Conservation (phyloP, 2,329 filamentous ascomycete species). For the Aschersonia sp. region DNA sequence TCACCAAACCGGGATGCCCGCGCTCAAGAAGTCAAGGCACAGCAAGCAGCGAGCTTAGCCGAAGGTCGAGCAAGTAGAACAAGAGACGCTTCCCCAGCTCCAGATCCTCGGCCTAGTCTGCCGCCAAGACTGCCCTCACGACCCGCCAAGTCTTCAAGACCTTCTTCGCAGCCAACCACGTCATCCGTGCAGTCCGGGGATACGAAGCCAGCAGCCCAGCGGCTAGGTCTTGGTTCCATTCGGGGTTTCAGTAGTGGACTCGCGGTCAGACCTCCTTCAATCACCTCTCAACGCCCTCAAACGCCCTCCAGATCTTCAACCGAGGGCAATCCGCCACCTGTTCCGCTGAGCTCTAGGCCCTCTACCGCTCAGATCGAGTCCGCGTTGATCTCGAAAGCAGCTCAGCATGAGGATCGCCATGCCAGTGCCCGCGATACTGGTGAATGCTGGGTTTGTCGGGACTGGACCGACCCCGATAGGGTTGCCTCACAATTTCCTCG, state of each 20-base stretch:
- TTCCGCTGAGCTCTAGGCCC: slow-evolving; percentile 38
- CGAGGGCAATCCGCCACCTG: slow-evolving; percentile 31
- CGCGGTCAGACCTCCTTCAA: background rate
- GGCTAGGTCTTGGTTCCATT: slow-evolving; percentile 6
- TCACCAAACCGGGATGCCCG: slow-evolving; percentile 1
- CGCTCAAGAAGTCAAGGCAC: slow-evolving; percentile 4
- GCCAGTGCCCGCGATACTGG: slow-evolving; percentile 4
- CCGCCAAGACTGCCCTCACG: slow-evolving; percentile 38
- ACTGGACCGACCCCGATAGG: slow-evolving; percentile 70
- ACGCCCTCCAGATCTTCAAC: slow-evolving; percentile 3
- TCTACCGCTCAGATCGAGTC: slow-evolving; percentile 35
- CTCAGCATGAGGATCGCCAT: slow-evolving; percentile 7
- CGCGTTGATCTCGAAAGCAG: slow-evolving; percentile 17
- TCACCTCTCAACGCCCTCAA: slow-evolving; percentile 1
- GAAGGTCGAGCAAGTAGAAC: slow-evolving; percentile 14
- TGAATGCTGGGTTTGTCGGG: slow-evolving; percentile 68
- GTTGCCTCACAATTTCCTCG: slow-evolving; percentile 68
- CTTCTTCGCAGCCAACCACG: slow-evolving; percentile 2
- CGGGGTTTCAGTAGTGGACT: slow-evolving; percentile 9
- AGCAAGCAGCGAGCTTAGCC: slow-evolving; percentile 2
- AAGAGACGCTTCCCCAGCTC: slow-evolving; percentile 6
- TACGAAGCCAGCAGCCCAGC: slow-evolving; percentile 3
- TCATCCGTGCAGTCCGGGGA: slow-evolving; percentile 1
- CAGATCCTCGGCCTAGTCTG: slow-evolving; percentile 22
- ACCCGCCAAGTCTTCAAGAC: slow-evolving; percentile 19